A percentile compares a stretch with the other conserved stretches of the same genome.
These are phyloP conservation scores for Pseudophaeomoniella oleicola DNA, from an alignment of 2,329 filamentous ascomycete species.

Conservation along the genomic window DNA sequence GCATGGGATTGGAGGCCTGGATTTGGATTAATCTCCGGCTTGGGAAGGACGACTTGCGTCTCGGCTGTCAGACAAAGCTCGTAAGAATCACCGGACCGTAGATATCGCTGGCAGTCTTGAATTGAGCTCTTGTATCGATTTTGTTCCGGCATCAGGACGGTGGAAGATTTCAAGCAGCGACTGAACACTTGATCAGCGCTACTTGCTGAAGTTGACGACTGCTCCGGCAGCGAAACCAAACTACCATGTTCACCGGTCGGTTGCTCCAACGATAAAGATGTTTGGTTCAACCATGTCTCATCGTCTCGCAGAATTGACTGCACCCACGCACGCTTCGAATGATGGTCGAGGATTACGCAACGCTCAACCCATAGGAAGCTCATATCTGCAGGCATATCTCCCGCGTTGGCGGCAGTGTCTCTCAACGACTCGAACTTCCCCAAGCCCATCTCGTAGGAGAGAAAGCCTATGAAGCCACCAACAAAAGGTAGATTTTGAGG, in stretches of 20 bases:
- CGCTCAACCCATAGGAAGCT: slow-evolving; percentile 63
- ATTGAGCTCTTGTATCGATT: slow-evolving; percentile 52
- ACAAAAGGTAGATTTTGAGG: slow-evolving; percentile 44
- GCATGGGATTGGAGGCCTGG: slow-evolving; percentile 39
- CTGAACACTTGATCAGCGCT: too few relatives aligned
- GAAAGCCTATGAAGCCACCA: slow-evolving; percentile 71
- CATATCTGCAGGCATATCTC: slow-evolving; percentile 48
- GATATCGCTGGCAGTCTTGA: slow-evolving; percentile 52
- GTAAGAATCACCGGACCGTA: slow-evolving; percentile 68
- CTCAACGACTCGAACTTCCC: slow-evolving; percentile 16
- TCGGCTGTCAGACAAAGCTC: slow-evolving; percentile 72
- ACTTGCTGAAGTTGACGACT: too few relatives aligned
- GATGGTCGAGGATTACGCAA: slow-evolving; percentile 65
- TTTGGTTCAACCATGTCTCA: slow-evolving; percentile 29
- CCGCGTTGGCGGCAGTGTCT: slow-evolving; percentile 14
- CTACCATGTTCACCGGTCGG: too few relatives aligned
- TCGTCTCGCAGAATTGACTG: slow-evolving; percentile 45
- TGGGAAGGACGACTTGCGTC: slow-evolving; percentile 42
- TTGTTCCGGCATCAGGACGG: slow-evolving; percentile 21
- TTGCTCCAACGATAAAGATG: too few relatives aligned
- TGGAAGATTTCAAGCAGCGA: slow-evolving; percentile 7
- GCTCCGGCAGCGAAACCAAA: too few relatives aligned
- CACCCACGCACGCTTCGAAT: slow-evolving; percentile 44
- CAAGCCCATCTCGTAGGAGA: slow-evolving; percentile 73
- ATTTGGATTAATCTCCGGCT: slow-evolving; percentile 15